Percentiles rank a stretch among this genome's conserved stretches.
These are phyloP conservation scores for Silene uniflora DNA, from an alignment of 148 eudicot species.

Conservation along the genomic window DNA sequence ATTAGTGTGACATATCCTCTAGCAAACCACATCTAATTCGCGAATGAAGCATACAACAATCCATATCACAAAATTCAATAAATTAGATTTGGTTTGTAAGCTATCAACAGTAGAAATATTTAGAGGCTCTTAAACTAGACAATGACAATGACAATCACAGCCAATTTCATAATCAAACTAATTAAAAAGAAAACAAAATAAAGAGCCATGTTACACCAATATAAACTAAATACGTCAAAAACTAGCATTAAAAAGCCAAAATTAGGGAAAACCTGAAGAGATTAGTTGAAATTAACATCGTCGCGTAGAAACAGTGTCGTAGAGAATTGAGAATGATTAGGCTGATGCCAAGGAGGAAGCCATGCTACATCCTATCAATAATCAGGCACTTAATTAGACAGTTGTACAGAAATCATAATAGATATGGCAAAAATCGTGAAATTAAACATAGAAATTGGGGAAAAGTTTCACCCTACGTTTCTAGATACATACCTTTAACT, in stretches of 20 bases:
- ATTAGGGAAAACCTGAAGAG: slow-evolving; percentile 20
- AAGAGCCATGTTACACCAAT: not conserved
- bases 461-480: no score
- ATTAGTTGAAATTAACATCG: not conserved
- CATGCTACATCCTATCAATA: slow-evolving; percentile 32
- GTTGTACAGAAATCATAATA: not conserved
- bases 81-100: not conserved
- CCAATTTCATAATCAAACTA: not conserved
- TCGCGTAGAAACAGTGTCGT: not conserved
- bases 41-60: not conserved
- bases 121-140: not conserved
- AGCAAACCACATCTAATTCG: not conserved
- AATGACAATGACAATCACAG: not conserved
- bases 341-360: slow-evolving; percentile 39
- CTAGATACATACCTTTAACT: no score
- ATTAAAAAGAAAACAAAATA: not conserved
- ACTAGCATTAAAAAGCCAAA: not conserved
- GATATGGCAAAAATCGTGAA: not conserved
- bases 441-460: not conserved
- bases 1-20: not conserved
- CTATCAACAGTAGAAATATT: not conserved
- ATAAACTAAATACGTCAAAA: not conserved
- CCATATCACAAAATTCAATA: not conserved
- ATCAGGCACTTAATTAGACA: not conserved
- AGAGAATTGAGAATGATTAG: slow-evolving; percentile 17